phyloP scores from a whole-genome alignment of 2,329 filamentous ascomycete species.

The Beauveria sp. region DNA sequence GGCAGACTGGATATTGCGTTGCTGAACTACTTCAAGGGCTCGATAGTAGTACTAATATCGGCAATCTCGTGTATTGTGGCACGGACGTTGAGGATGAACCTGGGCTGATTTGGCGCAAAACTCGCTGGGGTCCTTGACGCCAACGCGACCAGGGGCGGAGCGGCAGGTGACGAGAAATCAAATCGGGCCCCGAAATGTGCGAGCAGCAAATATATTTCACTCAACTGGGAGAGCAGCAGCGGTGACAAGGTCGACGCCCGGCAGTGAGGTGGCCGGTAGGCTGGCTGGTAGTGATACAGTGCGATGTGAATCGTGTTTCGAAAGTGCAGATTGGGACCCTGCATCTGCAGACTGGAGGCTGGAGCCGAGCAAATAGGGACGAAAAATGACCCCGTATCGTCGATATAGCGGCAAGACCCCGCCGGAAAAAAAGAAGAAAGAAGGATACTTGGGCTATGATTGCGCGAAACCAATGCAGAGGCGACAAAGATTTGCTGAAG shows the following conservation, averaged over 20 bases:
- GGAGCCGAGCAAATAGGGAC: neutral
- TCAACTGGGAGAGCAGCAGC: neutral
- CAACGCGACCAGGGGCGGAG: neutral
- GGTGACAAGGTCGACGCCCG: neutral
- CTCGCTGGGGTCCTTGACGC: neutral
- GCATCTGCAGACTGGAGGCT: constrained; percentile 3
- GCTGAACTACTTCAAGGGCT: neutral
- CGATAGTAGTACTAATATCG: neutral
- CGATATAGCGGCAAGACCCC: neutral
- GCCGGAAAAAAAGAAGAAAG: neutral
- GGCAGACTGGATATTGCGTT: neutral
- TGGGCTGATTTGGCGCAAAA: neutral
- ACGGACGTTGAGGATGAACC: constrained; percentile 6
- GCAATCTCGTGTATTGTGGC: constrained; percentile 7
- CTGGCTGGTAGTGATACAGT: neutral
- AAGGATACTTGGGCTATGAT: neutral
- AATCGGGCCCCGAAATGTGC: neutral
- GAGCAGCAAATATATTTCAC: neutral
- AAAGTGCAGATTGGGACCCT: constrained; percentile 1
- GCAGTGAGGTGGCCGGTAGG: neutral
- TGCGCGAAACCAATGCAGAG: neutral
- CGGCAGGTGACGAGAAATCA: neutral
- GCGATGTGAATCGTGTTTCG: constrained; percentile 11
- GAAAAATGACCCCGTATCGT: neutral
- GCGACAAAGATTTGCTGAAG: neutral